Percentiles rank a stretch among this genome's conserved stretches.
Conservation (phyloP, 179 eudicot species). For the Spergularia azorica region DNA sequence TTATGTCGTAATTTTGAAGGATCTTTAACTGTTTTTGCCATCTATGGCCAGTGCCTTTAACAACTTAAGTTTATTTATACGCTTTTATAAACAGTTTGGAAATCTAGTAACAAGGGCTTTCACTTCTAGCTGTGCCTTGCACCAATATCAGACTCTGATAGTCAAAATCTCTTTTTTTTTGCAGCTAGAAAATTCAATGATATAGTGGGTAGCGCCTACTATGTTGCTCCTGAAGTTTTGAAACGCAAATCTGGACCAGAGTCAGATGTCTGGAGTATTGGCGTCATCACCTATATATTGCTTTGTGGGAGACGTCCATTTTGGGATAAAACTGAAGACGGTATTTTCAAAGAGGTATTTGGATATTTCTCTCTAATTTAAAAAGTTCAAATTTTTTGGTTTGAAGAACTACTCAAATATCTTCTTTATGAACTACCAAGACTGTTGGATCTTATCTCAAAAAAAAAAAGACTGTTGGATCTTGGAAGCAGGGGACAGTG, state of each 20-base stretch:
- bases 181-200: constrained; percentile 86
- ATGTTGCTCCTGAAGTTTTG: constrained; percentile 98
- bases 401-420: no score
- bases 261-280: constrained; percentile 99
- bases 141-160: neutral
- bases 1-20: neutral
- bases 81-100: neutral
- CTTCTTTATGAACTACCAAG: no score
- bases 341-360: constrained; percentile 87
- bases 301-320: constrained; percentile 98
- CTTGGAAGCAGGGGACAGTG: no score
- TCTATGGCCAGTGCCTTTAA: neutral
- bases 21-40: neutral
- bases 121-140: neutral
- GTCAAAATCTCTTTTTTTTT: constrained; percentile 9
- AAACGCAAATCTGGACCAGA: constrained; percentile 93
- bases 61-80: neutral
- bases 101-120: neutral
- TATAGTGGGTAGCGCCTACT: constrained; percentile 97
- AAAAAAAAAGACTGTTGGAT: no score
- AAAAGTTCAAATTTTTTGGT: neutral
- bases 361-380: neutral
- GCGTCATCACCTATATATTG: constrained; percentile 93
- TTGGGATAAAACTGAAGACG: constrained; percentile 99
- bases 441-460: no score